These are phyloP conservation scores for Sonneratia alba DNA, from an alignment of 345 rosid genomes.

Conservation along the genomic window DNA sequence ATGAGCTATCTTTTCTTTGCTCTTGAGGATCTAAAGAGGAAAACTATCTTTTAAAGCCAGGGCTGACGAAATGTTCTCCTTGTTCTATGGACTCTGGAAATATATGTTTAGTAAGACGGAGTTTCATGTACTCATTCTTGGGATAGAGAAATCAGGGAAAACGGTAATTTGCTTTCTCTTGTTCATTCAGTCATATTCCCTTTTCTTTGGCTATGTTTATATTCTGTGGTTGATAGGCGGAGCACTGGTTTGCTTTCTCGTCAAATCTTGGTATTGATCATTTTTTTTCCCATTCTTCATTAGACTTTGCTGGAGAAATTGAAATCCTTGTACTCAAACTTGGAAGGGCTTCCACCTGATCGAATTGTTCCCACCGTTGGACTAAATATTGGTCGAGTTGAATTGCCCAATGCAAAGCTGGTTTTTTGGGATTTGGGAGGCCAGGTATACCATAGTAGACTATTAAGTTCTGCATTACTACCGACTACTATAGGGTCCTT, in stretches of 20 bases:
- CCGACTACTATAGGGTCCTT: background rate
- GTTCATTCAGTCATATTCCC: background rate
- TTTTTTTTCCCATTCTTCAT: constrained; percentile 5
- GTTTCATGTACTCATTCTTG: constrained; percentile 92
- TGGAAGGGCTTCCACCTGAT: constrained; percentile 94
- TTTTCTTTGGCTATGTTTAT: background rate
- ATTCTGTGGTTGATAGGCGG: background rate
- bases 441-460: constrained; percentile 41
- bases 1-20: background rate
- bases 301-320: constrained; percentile 93
- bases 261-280: background rate
- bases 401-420: constrained; percentile 72
- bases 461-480: background rate
- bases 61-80: constrained; percentile 72
- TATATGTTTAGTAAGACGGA: constrained; percentile 80
- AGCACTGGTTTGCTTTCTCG: background rate
- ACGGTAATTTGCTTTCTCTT: constrained; percentile 41
- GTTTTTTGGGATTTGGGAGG: constrained; percentile 99
- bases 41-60: background rate
- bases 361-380: constrained; percentile 98
- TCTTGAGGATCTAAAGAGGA: constrained; percentile 4
- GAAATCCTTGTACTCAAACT: constrained; percentile 66
- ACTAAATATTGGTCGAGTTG: constrained; percentile 86
- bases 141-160: constrained; percentile 94
- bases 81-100: constrained; percentile 88